phyloP scores from a whole-genome alignment of 345 rosid species.

The Xanthoceras sorbifolium region DNA sequence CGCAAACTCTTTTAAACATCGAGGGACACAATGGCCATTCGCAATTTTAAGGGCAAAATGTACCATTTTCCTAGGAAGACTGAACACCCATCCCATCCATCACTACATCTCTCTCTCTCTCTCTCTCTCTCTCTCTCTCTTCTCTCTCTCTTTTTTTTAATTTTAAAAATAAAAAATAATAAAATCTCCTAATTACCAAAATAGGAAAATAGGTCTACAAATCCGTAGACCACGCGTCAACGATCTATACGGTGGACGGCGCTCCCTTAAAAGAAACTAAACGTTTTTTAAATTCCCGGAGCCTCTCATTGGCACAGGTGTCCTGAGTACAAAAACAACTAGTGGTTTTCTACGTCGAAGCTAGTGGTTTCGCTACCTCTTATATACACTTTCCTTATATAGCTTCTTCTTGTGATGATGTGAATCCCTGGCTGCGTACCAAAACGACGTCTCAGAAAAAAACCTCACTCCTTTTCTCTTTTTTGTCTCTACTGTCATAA shows the following conservation, averaged over 20 bases:
- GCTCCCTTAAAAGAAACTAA: background rate
- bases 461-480: background rate
- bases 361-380: background rate
- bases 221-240: constrained; percentile 46
- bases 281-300: background rate
- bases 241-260: constrained; percentile 42
- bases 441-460: constrained; percentile 30
- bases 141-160: background rate
- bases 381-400: constrained; percentile 38
- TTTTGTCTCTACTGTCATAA: constrained; percentile 16
- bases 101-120: no score
- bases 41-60: background rate
- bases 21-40: constrained; percentile 18
- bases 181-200: constrained; percentile 17
- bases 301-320: constrained; percentile 35
- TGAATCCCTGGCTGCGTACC: constrained; percentile 9
- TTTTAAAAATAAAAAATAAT: no score
- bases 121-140: no score
- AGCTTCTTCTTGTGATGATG: constrained; percentile 21
- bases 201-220: constrained; percentile 24
- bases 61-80: background rate
- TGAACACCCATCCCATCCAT: background rate
- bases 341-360: constrained; percentile 19
- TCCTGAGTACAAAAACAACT: constrained; percentile 6
- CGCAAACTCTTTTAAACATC: background rate